Base-by-base conservation (phyloP, 2,329 filamentous ascomycete genomes). In the Cercospora sojina region DNA sequence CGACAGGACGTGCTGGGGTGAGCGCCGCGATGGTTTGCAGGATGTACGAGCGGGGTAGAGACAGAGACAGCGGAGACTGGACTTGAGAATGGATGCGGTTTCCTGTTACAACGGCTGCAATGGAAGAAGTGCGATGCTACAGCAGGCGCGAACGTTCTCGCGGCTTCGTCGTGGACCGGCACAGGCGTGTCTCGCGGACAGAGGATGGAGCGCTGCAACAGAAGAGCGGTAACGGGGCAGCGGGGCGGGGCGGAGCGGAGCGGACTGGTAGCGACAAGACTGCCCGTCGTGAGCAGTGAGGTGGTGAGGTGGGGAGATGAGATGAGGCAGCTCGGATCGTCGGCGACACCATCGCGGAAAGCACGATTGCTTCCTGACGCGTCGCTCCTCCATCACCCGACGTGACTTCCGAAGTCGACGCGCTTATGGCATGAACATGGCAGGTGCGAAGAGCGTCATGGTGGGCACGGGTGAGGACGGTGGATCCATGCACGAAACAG, bases 401-500 rank as follows among this genome's bases (percentile, higher is more conserved):
- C 20, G 43, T 25, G 43, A 41, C 35, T 41, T 41, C 16, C 35
- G 35, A n/a, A 41, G 35, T 41, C 35, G 35, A 41, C 16, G 35
- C 35, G 35, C 35, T 41, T n/a, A n/a, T 16, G 35, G n/a, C 35
- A n/a, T 41, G 35, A 41, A 41, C 5, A 18, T 23, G 41, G 41
- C 35, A 59, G 29, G 57, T 27, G 35, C 29, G 57, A 25, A 9
- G 32, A 32, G 16, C 29, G 55, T 57, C 29, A 35, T 25, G 60
- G 49, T 60, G 16, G 59, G 57, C 41, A 18, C 3, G 10, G 41
- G 18, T 47, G 41, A 47, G 41, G 41, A 47, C 9, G 25, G 57
- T 59, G 57, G 57, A 43, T 43, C 32, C 57, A 23, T 47, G 57
- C 32, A 43, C 25, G 23, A 61, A 61, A 61, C 59, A 61, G 38